These are phyloP conservation scores for Hibiscus syriacus DNA, from an alignment of 345 rosid genomes.

Conservation along the genomic window DNA sequence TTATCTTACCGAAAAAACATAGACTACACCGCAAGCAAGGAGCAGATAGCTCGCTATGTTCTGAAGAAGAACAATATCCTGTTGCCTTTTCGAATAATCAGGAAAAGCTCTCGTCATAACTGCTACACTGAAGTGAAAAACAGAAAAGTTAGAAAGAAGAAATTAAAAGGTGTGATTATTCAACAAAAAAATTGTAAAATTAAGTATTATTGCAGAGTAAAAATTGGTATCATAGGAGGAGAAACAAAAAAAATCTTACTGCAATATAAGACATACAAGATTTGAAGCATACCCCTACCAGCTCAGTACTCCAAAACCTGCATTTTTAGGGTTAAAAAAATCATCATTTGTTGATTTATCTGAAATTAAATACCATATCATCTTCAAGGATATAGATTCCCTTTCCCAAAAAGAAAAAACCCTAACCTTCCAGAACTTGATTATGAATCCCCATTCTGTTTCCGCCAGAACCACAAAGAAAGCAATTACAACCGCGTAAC, in stretches of 20 bases:
- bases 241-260: slow-evolving; percentile 9
- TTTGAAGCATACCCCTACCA: slow-evolving; percentile 98
- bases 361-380: neutral
- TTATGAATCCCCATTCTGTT: slow-evolving; percentile 66
- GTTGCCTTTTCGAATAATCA: slow-evolving; percentile 35
- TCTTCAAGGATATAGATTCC: neutral
- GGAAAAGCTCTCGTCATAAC: slow-evolving; percentile 98
- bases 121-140: slow-evolving; percentile 55
- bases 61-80: slow-evolving; percentile 60
- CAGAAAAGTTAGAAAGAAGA: slow-evolving; percentile 3
- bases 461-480: slow-evolving; percentile 65
- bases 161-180: neutral
- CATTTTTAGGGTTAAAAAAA: neutral
- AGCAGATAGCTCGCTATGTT: slow-evolving; percentile 84
- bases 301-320: slow-evolving; percentile 91
- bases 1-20: slow-evolving; percentile 56
- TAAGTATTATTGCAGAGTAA: neutral
- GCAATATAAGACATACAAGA: slow-evolving; percentile 59
- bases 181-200: neutral
- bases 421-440: slow-evolving; percentile 9
- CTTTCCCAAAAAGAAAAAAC: neutral
- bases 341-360: neutral
- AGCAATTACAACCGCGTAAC: slow-evolving; percentile 77
- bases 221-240: neutral
- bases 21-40: slow-evolving; percentile 76